These are phyloP conservation scores for Kodamaea arcana DNA, from an alignment of 1,139 yeast species.

Conservation along the genomic window DNA sequence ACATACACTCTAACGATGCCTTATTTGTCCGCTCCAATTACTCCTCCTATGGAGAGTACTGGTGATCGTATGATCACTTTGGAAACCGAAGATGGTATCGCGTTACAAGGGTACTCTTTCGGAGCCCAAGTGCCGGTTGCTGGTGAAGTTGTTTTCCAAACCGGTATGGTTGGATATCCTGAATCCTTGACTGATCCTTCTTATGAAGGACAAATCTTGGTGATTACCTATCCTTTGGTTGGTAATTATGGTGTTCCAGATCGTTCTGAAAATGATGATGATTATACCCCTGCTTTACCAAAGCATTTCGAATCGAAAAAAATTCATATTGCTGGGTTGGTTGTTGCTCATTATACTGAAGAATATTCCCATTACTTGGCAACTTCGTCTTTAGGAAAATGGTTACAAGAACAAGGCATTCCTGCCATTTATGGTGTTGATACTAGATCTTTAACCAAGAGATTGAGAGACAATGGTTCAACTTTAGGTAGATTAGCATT, in stretches of 20 bases:
- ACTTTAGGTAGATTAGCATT: conserved; percentile 81
- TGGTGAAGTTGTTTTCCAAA: conserved; percentile 98
- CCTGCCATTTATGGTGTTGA: conserved; percentile 99
- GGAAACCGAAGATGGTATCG: conserved; percentile 87
- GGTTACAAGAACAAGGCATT: conserved; percentile 88
- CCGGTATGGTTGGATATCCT: conserved; percentile 99
- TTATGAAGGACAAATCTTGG: conserved; percentile 95
- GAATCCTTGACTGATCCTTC: conserved; percentile 98
- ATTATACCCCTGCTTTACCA: conserved; percentile 71
- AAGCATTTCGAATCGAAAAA: conserved; percentile 87
- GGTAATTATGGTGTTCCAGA: conserved; percentile 99
- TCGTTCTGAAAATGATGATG: conserved; percentile 67
- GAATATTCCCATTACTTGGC: conserved; percentile 94
- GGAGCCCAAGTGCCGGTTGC: conserved; percentile 90
- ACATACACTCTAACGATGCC: conserved; percentile 16
- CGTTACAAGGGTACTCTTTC: conserved; percentile 93
- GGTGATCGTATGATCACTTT: conserved; percentile 83
- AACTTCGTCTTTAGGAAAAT: conserved; percentile 82
- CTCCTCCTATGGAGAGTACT: conserved; percentile 82
- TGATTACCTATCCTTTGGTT: conserved; percentile 91
- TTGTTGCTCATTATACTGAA: conserved; percentile 96
- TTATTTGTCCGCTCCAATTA: conserved; percentile 61
- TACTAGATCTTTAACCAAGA: conserved; percentile 91
- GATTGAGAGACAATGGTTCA: conserved; percentile 87
- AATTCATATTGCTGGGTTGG: conserved; percentile 95